phyloP scores from a whole-genome alignment of 352 stramenopile species.

The Pythium rhizo-oryzae region DNA sequence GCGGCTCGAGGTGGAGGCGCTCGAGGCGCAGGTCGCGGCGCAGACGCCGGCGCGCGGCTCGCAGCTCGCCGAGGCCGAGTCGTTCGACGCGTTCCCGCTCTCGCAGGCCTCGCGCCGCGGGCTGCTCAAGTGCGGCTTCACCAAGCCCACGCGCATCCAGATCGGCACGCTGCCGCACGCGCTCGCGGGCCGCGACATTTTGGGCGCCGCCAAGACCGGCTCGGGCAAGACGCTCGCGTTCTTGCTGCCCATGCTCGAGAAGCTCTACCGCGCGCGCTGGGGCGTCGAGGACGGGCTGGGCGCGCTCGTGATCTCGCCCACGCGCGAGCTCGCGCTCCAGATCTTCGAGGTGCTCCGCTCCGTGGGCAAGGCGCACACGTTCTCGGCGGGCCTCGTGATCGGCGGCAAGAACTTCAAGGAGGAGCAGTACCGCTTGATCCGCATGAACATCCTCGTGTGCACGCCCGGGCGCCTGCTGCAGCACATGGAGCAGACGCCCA shows the following conservation, averaged over 20 bases:
- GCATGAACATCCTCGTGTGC: constrained; percentile 97
- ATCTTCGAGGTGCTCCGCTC: constrained; percentile 98
- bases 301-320: constrained; percentile 97
- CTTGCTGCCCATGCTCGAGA: constrained; percentile 89
- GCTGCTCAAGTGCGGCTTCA: constrained; percentile 78
- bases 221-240: constrained; percentile 95
- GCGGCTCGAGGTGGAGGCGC: constrained; percentile 61
- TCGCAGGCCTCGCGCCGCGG: constrained; percentile 79
- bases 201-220: constrained; percentile 93
- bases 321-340: constrained; percentile 98
- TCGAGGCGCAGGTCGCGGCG: constrained; percentile 66
- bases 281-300: constrained; percentile 93
- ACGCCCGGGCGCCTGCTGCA: constrained; percentile 97
- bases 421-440: constrained; percentile 94
- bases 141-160: constrained; percentile 90
- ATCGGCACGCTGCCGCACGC: constrained; percentile 86
- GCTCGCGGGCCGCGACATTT: constrained; percentile 88
- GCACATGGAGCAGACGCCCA: constrained; percentile 98
- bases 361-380: constrained; percentile 95
- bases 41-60: constrained; percentile 78
- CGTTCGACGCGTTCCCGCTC: constrained; percentile 86
- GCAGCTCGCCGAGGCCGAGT: constrained; percentile 72
- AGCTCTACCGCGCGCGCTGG: constrained; percentile 90
- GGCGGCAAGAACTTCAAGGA: constrained; percentile 95
- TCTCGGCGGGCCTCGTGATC: constrained; percentile 97